A percentile compares a stretch with the other conserved stretches of the same genome.
Evolutionary conservation across 2,329 filamentous ascomycete species (phyloP).

Genomic region (Fusarium sp.): DNA sequence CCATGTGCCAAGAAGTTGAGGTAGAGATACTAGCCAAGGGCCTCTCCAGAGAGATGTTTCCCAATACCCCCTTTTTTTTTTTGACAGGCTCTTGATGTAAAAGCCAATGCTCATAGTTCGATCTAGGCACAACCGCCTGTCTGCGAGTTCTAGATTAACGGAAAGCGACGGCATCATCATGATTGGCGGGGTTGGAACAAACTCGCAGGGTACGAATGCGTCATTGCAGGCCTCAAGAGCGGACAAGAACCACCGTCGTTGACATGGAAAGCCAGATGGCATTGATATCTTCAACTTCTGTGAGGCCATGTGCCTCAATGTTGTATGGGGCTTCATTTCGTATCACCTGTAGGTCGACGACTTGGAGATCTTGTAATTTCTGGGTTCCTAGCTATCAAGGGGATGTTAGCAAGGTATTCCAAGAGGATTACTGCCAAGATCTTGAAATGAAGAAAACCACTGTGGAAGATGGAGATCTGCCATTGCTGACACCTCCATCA

Average conservation of each 20-base stretch:
- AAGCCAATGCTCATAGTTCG: neutral
- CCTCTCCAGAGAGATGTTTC: neutral
- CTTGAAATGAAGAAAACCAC: neutral
- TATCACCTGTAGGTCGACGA: neutral
- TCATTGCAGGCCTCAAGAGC: neutral
- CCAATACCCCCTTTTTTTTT: neutral
- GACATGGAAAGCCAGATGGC: slow-evolving; percentile 13
- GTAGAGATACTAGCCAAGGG: neutral
- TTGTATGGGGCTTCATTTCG: slow-evolving; percentile 13
- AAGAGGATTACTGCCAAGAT: slow-evolving; percentile 12
- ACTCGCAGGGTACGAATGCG: slow-evolving; percentile 16
- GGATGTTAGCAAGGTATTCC: slow-evolving; percentile 16
- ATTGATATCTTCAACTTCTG: slow-evolving; percentile 8
- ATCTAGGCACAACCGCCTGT: neutral
- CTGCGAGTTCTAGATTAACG: neutral
- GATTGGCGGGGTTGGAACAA: slow-evolving; percentile 12
- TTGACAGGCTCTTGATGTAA: neutral
- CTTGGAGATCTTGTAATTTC: slow-evolving; percentile 14
- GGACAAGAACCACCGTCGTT: neutral
- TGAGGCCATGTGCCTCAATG: slow-evolving; percentile 2
- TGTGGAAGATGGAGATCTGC: slow-evolving; percentile 24
- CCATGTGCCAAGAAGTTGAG: neutral
- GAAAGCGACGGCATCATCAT: slow-evolving; percentile 15
- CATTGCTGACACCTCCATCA: slow-evolving; percentile 20
- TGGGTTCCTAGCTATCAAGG: slow-evolving; percentile 6